Evolutionary conservation across 768 basidiomycete genomes (phyloP).

Genomic region (Leccinum longicurvipes): DNA sequence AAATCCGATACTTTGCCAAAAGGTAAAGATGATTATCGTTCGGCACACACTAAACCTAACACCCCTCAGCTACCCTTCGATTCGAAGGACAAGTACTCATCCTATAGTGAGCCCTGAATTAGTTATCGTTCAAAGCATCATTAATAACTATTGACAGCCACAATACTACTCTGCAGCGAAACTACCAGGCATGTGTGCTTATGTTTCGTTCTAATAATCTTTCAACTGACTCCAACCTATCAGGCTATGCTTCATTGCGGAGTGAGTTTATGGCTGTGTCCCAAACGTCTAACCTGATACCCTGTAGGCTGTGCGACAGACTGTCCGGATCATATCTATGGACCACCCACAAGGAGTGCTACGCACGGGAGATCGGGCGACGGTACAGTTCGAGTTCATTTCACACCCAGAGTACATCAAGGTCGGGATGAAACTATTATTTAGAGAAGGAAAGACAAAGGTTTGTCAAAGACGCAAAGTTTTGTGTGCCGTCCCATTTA

Average conservation of each 20-base stretch:
- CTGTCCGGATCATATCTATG: constrained; percentile 85
- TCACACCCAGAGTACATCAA: constrained; percentile 90
- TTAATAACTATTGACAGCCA: constrained; percentile 47
- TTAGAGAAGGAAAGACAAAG: constrained; percentile 96
- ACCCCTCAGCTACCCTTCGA: constrained; percentile 58
- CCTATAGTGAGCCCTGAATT: constrained; percentile 64
- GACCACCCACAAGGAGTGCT: constrained; percentile 87
- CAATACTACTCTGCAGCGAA: constrained; percentile 89
- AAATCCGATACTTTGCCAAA: constrained; percentile 75
- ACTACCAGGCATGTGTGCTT: constrained; percentile 69
- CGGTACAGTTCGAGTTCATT: constrained; percentile 93
- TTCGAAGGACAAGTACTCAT: constrained; percentile 96
- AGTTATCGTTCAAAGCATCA: not conserved
- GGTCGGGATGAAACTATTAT: constrained; percentile 88
- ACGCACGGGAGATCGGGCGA: constrained; percentile 92
- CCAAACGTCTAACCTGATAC: constrained; percentile 3
- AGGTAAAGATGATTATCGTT: constrained; percentile 41
- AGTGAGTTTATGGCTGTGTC: constrained; percentile 37
- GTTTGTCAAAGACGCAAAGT: constrained; percentile 35
- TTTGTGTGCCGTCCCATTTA: constrained; percentile 7
- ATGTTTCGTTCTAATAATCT: not conserved
- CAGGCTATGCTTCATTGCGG: constrained; percentile 94
- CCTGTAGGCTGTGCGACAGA: constrained; percentile 82
- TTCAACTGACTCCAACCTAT: not conserved
- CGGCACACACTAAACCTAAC: not conserved